Conservation (phyloP, 192 early-diverging fungal species). For the Fimicolochytrium jonesii region DNA sequence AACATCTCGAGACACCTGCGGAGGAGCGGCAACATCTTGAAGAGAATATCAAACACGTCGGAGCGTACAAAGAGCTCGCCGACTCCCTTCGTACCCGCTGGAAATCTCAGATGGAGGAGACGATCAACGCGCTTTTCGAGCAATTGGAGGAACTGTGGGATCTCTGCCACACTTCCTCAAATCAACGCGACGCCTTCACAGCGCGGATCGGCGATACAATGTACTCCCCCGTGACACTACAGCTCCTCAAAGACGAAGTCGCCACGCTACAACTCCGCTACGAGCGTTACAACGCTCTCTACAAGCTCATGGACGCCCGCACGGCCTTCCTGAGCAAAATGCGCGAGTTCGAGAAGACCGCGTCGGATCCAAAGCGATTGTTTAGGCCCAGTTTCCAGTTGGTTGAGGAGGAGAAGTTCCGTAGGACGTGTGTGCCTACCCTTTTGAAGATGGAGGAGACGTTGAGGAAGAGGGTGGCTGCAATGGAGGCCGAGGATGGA, state of each 20-base stretch:
- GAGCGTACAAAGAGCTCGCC: conserved; percentile 29
- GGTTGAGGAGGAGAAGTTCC: conserved; percentile 77
- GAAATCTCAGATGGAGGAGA: conserved; percentile 32
- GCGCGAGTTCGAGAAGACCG: conserved; percentile 71
- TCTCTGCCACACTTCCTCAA: conserved; percentile 22
- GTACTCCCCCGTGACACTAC: conserved; percentile 36
- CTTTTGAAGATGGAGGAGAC: conserved; percentile 59
- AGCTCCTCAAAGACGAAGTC: conserved; percentile 26
- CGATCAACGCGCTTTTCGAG: conserved; percentile 25
- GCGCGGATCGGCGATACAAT: background rate
- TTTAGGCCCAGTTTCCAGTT: conserved; percentile 72
- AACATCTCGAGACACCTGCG: conserved; percentile 19
- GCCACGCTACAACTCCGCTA: conserved; percentile 13
- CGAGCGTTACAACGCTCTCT: conserved; percentile 21
- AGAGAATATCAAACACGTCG: conserved; percentile 20
- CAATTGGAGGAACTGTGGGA: conserved; percentile 32
- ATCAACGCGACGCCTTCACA: conserved; percentile 16
- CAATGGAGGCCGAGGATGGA: conserved; percentile 41
- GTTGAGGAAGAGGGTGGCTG: conserved; percentile 47
- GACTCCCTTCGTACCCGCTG: conserved; percentile 27
- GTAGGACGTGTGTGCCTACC: conserved; percentile 72
- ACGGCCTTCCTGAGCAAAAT: conserved; percentile 49
- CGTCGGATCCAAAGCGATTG: conserved; percentile 69
- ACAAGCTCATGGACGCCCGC: conserved; percentile 26
- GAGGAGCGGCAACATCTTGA: conserved; percentile 1